Evolutionary conservation across 768 basidiomycete genomes (phyloP).

Genomic region (Hemileccinum rubropunctum): DNA sequence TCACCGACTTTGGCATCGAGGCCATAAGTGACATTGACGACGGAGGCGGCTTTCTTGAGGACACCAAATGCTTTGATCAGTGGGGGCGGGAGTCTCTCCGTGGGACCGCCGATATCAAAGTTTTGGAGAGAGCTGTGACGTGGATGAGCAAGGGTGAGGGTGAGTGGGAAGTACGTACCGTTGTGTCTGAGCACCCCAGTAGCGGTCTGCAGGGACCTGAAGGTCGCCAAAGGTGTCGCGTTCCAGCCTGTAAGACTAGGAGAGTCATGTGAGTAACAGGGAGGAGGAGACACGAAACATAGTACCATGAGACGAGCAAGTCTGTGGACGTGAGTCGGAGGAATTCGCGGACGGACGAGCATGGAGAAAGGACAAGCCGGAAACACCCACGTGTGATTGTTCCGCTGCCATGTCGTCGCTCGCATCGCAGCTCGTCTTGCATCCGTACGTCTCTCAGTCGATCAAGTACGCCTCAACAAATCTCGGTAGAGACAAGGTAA

Average conservation of each 20-base stretch:
- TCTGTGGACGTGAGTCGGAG: too few relatives aligned
- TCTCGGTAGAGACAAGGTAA: slow-evolving; percentile 87
- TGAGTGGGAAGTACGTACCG: slow-evolving; percentile 44
- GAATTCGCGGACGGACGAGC: too few relatives aligned
- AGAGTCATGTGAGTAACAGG: slow-evolving; percentile 17
- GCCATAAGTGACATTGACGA: slow-evolving; percentile 88
- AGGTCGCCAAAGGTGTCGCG: slow-evolving; percentile 96
- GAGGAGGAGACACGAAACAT: slow-evolving; percentile 16
- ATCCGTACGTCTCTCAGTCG: slow-evolving; percentile 73
- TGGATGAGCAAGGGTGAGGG: slow-evolving; percentile 9
- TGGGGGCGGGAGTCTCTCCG: slow-evolving; percentile 92
- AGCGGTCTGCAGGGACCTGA: slow-evolving; percentile 80
- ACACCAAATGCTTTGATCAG: slow-evolving; percentile 97
- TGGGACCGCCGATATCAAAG: slow-evolving; percentile 95
- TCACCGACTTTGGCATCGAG: slow-evolving; percentile 83
- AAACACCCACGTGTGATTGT: background rate
- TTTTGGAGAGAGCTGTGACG: slow-evolving; percentile 80
- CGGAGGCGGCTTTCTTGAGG: slow-evolving; percentile 93
- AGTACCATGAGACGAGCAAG: too few relatives aligned
- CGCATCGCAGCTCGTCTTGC: slow-evolving; percentile 78
- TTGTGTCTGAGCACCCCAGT: slow-evolving; percentile 99
- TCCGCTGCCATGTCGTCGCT: slow-evolving; percentile 32
- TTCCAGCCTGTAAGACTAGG: slow-evolving; percentile 68
- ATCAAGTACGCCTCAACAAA: slow-evolving; percentile 81
- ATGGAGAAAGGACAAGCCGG: too few relatives aligned